phyloP scores from a whole-genome alignment of 306 rosid species.

The Casuarina glauca region DNA sequence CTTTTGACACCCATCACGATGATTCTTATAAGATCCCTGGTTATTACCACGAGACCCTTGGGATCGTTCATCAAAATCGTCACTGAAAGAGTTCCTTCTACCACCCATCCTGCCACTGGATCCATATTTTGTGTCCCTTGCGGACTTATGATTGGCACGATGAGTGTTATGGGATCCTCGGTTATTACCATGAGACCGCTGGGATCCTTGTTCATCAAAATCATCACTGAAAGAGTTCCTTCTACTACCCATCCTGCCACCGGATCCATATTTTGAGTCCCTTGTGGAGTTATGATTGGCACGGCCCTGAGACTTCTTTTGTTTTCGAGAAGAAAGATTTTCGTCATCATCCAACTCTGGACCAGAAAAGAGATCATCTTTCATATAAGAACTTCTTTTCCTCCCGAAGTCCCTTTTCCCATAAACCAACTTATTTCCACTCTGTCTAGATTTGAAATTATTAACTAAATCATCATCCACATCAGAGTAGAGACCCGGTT shows the following conservation, averaged over 20 bases:
- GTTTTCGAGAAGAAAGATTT: constrained; percentile 21
- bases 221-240: constrained; percentile 46
- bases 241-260: constrained; percentile 39
- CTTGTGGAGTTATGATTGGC: constrained; percentile 26
- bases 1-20: constrained; percentile 33
- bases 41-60: constrained; percentile 35
- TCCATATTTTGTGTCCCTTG: constrained; percentile 35
- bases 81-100: constrained; percentile 40
- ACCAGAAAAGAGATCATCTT: constrained; percentile 30
- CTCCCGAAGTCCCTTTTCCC: constrained; percentile 44
- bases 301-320: constrained; percentile 17
- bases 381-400: constrained; percentile 26
- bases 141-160: constrained; percentile 24
- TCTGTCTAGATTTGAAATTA: constrained; percentile 42
- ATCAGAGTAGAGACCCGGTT: constrained; percentile 68
- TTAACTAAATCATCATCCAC: constrained; percentile 55
- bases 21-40: constrained; percentile 41
- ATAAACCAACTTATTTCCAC: constrained; percentile 30
- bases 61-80: constrained; percentile 49
- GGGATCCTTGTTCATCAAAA: not conserved
- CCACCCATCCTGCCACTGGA: constrained; percentile 40
- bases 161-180: too few species aligned
- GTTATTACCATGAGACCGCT: too few species aligned
- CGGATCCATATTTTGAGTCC: constrained; percentile 39
- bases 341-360: constrained; percentile 37